Evolutionary conservation across 192 early-diverging fungal species (phyloP).

Genomic region (Gigaspora rosea): DNA sequence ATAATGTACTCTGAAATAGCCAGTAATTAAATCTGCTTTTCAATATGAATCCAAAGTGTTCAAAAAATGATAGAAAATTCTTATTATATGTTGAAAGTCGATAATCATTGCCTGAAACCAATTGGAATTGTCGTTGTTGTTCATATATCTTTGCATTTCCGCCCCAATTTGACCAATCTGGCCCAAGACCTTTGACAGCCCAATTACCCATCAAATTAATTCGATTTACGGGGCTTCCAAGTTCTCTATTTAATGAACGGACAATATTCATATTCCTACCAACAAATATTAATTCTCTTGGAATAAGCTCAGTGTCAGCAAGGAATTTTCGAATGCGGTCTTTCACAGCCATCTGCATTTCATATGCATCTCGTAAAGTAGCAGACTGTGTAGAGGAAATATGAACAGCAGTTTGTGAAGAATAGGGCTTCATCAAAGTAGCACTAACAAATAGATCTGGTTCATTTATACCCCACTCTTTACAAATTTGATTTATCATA

Average conservation of each 20-base stretch:
- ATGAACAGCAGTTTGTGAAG: slow-evolving; percentile 48
- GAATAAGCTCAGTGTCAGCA: slow-evolving; percentile 66
- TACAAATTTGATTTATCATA: slow-evolving; percentile 64
- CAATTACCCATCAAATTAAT: slow-evolving; percentile 83
- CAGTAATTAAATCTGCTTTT: slow-evolving; percentile 44
- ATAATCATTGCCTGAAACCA: not conserved
- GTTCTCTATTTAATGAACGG: slow-evolving; percentile 79
- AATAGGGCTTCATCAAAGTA: slow-evolving; percentile 69
- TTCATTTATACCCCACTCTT: slow-evolving; percentile 71
- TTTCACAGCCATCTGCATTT: slow-evolving; percentile 77
- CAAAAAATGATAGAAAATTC: slow-evolving; percentile 25
- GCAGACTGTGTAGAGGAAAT: slow-evolving; percentile 41
- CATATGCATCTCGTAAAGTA: slow-evolving; percentile 62
- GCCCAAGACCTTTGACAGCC: slow-evolving; percentile 63
- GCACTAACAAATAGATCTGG: slow-evolving; percentile 63
- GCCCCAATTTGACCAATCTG: slow-evolving; percentile 43
- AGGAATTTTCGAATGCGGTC: slow-evolving; percentile 71
- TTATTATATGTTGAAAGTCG: not conserved
- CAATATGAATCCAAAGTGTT: slow-evolving; percentile 31
- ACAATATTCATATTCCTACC: slow-evolving; percentile 86
- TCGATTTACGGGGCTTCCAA: slow-evolving; percentile 87
- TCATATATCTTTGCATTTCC: slow-evolving; percentile 1
- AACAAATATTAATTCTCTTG: slow-evolving; percentile 89
- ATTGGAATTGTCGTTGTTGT: not conserved
- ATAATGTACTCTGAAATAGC: slow-evolving; percentile 60